A percentile compares a stretch with the other conserved stretches of the same genome.
These are phyloP conservation scores for Chaetomiaceae sp. DNA, from an alignment of 2,329 filamentous ascomycete species.

Conservation along the genomic window DNA sequence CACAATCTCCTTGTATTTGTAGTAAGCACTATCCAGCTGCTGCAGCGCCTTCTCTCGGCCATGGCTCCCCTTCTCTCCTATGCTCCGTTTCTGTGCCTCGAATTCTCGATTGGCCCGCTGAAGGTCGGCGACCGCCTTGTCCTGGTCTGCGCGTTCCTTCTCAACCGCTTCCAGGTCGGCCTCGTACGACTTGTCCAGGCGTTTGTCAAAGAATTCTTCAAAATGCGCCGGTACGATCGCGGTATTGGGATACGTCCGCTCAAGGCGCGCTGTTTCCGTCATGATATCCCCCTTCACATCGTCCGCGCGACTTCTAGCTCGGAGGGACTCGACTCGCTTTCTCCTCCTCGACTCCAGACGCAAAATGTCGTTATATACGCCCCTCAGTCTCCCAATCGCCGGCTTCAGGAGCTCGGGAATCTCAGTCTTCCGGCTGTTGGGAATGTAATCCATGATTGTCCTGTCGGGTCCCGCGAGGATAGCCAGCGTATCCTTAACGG, in stretches of 20 bases:
- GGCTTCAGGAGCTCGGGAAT: conserved; percentile 78
- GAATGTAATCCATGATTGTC: conserved; percentile 82
- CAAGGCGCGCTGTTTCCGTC: conserved; percentile 75
- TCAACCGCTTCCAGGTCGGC: conserved; percentile 66
- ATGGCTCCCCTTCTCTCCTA: conserved; percentile 55
- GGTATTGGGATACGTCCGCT: conserved; percentile 80
- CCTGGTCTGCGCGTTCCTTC: conserved; percentile 72
- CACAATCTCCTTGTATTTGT: conserved; percentile 94
- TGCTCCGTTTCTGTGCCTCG: conserved; percentile 62
- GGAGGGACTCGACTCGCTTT: conserved; percentile 72
- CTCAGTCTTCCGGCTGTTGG: conserved; percentile 72
- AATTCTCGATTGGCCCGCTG: conserved; percentile 76
- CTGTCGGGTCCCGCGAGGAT: conserved; percentile 76
- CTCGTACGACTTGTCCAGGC: conserved; percentile 73
- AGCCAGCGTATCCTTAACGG: conserved; percentile 68
- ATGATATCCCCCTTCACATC: conserved; percentile 85
- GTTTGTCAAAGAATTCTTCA: conserved; percentile 81
- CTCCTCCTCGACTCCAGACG: conserved; percentile 76
- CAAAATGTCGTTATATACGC: conserved; percentile 77
- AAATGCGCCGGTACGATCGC: conserved; percentile 85
- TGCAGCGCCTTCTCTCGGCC: conserved; percentile 86
- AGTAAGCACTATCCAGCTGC: conserved; percentile 82
- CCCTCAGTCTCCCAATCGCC: conserved; percentile 71
- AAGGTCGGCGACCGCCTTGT: conserved; percentile 63
- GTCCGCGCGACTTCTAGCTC: conserved; percentile 76